A percentile compares a stretch with the other conserved stretches of the same genome.
Conservation (phyloP, 805 yeast species). For the Myxozyma lipomycoides region DNA sequence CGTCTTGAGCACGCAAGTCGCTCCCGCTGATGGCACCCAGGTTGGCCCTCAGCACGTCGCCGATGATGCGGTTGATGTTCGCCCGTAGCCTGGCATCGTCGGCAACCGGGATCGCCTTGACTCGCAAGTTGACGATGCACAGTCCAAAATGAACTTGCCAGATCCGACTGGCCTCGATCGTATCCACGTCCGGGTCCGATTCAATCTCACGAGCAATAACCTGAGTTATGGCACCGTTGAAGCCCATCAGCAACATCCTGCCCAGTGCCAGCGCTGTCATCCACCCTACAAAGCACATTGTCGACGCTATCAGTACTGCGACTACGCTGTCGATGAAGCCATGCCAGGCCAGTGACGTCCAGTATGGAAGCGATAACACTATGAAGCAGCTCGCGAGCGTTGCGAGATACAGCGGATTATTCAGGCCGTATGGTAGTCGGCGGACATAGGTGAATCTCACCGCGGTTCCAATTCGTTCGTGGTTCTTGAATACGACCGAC, state of each 20-base stretch:
- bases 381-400: constrained; percentile 8
- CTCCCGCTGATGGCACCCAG: constrained; percentile 15
- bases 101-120: constrained; percentile 33
- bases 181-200: constrained; percentile 32
- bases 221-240: constrained; percentile 39
- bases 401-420: constrained; percentile 17
- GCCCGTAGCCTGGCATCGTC: constrained; percentile 38
- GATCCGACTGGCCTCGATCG: constrained; percentile 36
- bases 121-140: constrained; percentile 40
- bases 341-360: constrained; percentile 29
- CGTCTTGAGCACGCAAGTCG: background rate
- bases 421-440: constrained; percentile 21
- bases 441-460: constrained; percentile 20
- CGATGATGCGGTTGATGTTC: constrained; percentile 20
- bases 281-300: constrained; percentile 44
- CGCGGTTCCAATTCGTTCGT: constrained; percentile 34
- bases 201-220: constrained; percentile 23
- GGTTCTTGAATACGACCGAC: constrained; percentile 38
- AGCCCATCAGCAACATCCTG: constrained; percentile 45
- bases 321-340: constrained; percentile 36
- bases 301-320: constrained; percentile 39
- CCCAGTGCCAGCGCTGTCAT: constrained; percentile 40
- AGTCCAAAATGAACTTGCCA: constrained; percentile 46
- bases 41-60: constrained; percentile 20
- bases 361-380: constrained; percentile 13